Base-by-base conservation (phyloP, 2,329 filamentous ascomycete species). In the Dendryphion nanum region DNA sequence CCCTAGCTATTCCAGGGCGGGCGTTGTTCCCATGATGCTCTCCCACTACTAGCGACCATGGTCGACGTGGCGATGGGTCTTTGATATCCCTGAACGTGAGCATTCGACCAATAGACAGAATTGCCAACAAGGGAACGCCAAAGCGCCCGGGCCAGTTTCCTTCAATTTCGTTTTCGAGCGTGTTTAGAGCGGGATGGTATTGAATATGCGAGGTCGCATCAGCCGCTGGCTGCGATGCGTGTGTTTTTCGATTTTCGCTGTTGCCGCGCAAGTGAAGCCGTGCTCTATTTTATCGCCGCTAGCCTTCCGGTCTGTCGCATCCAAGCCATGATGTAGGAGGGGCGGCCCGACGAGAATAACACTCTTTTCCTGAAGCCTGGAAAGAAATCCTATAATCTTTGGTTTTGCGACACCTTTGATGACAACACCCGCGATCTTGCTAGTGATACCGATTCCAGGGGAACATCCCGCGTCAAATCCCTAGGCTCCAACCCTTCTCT, bases 1-100 rank as follows among this genome's bases (percentile, higher is more conserved):
- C 34, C 37, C 50, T 33, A 42, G 24, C 49, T 47, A 48, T 37
- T 35, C 14, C 39, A 38, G 44, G 34, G 24, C 41, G 26, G 38
- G 24, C 43, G 38, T 33, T 47, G 39, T 45, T 43, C 42, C 23
- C 23, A 10, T 30, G 8, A 7, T 15, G 10, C 8, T 31, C 29
- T 30, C 19, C 30, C 19, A 10, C 33, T 13, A 26, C 30, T 37
- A 41, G 40, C 39, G 33, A 39, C 40, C 37, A 34, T 34, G 18
- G 30, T 18, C 39, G 31, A 32, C 17, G 32, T 35, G 38, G 42
- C 38, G 38, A 40, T 41, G 37, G 29, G 26, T 36, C 23, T 30
- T 30, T 35, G 35, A 21, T 41, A 42, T 30, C 28, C 38, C 21
- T 32, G 29, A 30, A 33, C 33, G 33, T 28, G 33, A 18, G 35